Conservation (phyloP, 371 early-diverging fungal genomes). For the Circinella umbellata region DNA sequence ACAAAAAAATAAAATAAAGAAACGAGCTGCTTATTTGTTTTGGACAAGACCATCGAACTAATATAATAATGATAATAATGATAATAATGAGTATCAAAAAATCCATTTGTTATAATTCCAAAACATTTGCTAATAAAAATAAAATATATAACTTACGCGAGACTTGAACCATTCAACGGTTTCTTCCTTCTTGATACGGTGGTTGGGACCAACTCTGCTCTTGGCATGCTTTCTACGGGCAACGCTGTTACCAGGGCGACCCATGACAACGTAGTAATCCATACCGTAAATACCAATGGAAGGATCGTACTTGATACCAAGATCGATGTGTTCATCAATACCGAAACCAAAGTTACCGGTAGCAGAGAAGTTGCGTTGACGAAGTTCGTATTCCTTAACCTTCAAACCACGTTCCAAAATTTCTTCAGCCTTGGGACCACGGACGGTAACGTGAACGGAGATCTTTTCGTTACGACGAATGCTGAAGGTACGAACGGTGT, state of each 20-base stretch:
- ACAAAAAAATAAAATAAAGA: not conserved
- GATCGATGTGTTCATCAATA: conserved; percentile 99
- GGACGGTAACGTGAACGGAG: conserved; percentile 98
- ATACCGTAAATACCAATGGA: conserved; percentile 98
- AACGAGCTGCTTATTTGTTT: conserved; percentile 71
- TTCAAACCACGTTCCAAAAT: conserved; percentile 99
- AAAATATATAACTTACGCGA: conserved; percentile 50
- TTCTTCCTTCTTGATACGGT: conserved; percentile 93
- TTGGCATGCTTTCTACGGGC: conserved; percentile 93
- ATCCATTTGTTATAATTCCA: too few relatives aligned
- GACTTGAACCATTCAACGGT: conserved; percentile 88
- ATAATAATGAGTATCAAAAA: not conserved
- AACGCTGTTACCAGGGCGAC: conserved; percentile 97
- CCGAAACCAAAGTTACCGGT: conserved; percentile 99
- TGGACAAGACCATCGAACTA: conserved; percentile 88
- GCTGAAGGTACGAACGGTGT: conserved; percentile 99
- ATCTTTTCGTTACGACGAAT: conserved; percentile 99
- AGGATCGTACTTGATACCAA: conserved; percentile 99
- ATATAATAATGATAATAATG: conserved; percentile 14
- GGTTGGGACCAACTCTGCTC: conserved; percentile 90
- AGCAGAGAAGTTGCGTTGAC: conserved; percentile 93
- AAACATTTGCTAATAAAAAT: not conserved
- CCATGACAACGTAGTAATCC: conserved; percentile 99
- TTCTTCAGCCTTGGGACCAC: conserved; percentile 87
- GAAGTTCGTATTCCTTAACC: conserved; percentile 99